Evolutionary conservation across 352 stramenopile genomes (phyloP).

Genomic region (Peronospora destructor): DNA sequence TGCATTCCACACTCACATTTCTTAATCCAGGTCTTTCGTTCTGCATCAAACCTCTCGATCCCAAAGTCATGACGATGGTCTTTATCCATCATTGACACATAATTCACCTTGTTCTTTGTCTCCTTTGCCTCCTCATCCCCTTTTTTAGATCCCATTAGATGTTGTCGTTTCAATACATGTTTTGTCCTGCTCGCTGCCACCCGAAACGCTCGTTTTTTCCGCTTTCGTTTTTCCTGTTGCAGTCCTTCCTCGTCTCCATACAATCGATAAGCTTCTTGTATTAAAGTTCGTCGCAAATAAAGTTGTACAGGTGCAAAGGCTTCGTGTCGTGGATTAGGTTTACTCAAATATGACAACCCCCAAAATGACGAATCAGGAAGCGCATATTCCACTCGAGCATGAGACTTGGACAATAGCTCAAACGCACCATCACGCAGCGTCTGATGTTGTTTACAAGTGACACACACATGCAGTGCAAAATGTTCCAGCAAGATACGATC

Average conservation of each 20-base stretch:
- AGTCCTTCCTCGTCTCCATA: slow-evolving; percentile 42
- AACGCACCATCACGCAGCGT: slow-evolving; percentile 47
- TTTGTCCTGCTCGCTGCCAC: slow-evolving; percentile 48
- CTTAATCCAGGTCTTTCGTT: slow-evolving; percentile 41
- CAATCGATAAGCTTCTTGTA: slow-evolving; percentile 44
- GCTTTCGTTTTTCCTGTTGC: slow-evolving; percentile 36
- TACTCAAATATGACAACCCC: slow-evolving; percentile 37
- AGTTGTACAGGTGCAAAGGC: slow-evolving; percentile 60
- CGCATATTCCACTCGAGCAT: slow-evolving; percentile 46
- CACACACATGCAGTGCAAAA: slow-evolving; percentile 53
- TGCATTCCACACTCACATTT: slow-evolving; percentile 50
- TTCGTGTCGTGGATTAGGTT: slow-evolving; percentile 60
- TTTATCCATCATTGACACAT: slow-evolving; percentile 37
- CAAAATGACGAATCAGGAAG: slow-evolving; percentile 58
- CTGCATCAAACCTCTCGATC: slow-evolving; percentile 32
- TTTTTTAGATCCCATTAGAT: slow-evolving; percentile 20
- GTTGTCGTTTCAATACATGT: slow-evolving; percentile 46
- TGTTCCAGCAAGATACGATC: slow-evolving; percentile 42
- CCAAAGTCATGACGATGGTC: slow-evolving; percentile 60
- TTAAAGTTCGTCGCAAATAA: slow-evolving; percentile 47
- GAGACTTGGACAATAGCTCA: slow-evolving; percentile 56
- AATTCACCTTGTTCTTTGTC: slow-evolving; percentile 11
- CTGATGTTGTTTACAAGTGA: slow-evolving; percentile 53
- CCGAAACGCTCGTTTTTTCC: slow-evolving; percentile 42
- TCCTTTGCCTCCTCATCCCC: slow-evolving; percentile 1